Conservation (phyloP, 345 rosid genomes). For the Microthlaspi erraticum region DNA sequence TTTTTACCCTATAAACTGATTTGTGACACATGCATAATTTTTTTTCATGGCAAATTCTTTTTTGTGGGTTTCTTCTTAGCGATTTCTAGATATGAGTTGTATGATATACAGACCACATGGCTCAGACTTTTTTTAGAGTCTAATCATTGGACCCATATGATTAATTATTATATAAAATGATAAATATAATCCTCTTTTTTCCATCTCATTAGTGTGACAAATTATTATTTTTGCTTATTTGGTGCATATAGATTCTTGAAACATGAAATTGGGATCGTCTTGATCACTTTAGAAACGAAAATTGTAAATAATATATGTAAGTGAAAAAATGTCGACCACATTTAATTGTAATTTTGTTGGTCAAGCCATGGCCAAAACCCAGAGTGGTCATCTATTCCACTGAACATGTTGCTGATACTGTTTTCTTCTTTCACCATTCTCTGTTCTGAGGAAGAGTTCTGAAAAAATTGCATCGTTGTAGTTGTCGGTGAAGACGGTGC, state of each 20-base stretch:
- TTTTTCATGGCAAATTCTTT: constrained; percentile 18
- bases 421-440: constrained; percentile 80
- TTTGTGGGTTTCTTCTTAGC: background rate
- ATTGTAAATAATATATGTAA: background rate
- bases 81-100: constrained; percentile 40
- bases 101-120: constrained; percentile 34
- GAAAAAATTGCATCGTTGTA: constrained; percentile 59
- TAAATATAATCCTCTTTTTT: background rate
- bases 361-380: constrained; percentile 98
- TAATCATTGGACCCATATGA: constrained; percentile 36
- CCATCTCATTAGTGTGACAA: background rate
- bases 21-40: background rate
- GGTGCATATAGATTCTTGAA: constrained; percentile 34
- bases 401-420: constrained; percentile 82
- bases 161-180: constrained; percentile 19
- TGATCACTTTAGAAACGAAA: background rate
- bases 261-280: constrained; percentile 25
- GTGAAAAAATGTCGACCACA: background rate
- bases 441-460: constrained; percentile 53
- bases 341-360: constrained; percentile 72
- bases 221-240: constrained; percentile 23
- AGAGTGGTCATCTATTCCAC: constrained; percentile 82
- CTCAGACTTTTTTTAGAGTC: constrained; percentile 30
- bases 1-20: background rate
- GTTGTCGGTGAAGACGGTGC: constrained; percentile 36